Evolutionary conservation across 2,329 filamentous ascomycete species (phyloP), one percentile per base, ranked within the genome.

Genomic region (Beauveria sp.): DNA sequence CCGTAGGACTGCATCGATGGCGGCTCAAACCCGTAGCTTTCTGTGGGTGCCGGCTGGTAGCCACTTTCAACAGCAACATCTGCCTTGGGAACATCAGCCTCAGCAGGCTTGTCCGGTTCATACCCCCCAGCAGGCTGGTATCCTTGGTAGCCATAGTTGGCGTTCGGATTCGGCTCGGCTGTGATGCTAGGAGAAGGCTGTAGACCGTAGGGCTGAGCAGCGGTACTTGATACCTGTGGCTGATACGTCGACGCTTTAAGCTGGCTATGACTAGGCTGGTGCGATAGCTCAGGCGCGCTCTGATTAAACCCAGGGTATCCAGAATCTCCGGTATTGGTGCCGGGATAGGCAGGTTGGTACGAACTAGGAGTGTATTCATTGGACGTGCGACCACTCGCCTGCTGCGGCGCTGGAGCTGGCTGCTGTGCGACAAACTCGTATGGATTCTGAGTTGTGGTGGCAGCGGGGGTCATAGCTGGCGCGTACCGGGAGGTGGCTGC

Each of bases 401-500:
- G 62, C 24, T 12, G 67, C 34, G 22, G 62, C 43, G 26, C 65
- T 26, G 55, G 24, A 31, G 46, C 46, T 12, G 42, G 26, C 18
- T 53, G 54, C 8, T 62, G 54, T 14, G 40, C 20, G 12, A 28
- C 28, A 61, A 68, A 65, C 34, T 71, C 67, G 61, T 72, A 70
- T 3, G 67, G 64, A 58, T 67, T 69, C 22, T 54, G 20, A 22
- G 50, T 20, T 2, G 51, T 20, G 26, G 65, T 60, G 10, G 64
- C 65, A 26, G 67, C 63, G 24, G 70, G 69, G 3, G 70, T 66
- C 1, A 72, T 66, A 5, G 66, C 69, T 1, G 82, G 79, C 0
- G 80, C 76, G 67, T 84, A 83, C 43, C 80, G 79, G n/a, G 82
- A 82, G 9, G 78, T 81, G 5, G 75, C 64, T 5, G 68, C 67